Evolutionary conservation across 208 protist genomes (phyloP).

Genomic region (Novymonas esmeraldas): DNA sequence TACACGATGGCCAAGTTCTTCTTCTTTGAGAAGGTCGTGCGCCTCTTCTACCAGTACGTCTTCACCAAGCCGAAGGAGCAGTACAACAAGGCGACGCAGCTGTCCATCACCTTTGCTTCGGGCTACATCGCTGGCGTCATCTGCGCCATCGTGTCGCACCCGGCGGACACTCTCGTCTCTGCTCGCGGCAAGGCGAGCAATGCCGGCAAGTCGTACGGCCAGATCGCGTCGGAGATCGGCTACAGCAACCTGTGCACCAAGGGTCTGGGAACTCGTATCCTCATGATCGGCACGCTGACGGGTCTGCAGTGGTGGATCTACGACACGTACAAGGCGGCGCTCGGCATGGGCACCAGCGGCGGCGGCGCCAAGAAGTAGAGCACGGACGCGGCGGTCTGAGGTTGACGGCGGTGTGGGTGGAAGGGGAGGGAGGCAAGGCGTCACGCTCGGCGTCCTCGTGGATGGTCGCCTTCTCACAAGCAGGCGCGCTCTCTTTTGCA

Average conservation of each 20-base stretch:
- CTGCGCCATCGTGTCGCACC: conserved; percentile 96
- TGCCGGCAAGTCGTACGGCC: conserved; percentile 72
- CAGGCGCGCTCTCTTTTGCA: too few species aligned
- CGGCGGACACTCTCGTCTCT: conserved; percentile 95
- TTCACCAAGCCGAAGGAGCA: conserved; percentile 82
- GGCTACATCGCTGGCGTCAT: conserved; percentile 96
- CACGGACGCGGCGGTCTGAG: neutral
- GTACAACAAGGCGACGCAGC: conserved; percentile 90
- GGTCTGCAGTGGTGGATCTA: conserved; percentile 97
- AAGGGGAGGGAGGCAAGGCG: too few species aligned
- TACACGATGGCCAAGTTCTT: conserved; percentile 97
- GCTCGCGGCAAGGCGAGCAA: conserved; percentile 89
- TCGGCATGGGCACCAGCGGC: conserved; percentile 68
- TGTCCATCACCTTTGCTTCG: conserved; percentile 91
- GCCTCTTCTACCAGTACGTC: conserved; percentile 88
- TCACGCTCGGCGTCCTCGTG: too few species aligned
- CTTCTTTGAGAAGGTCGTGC: conserved; percentile 90
- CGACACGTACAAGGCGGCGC: conserved; percentile 65
- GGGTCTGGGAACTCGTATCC: conserved; percentile 93
- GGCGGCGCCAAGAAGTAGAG: conserved; percentile 35
- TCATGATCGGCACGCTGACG: conserved; percentile 98
- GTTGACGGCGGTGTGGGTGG: neutral
- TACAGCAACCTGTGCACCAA: conserved; percentile 87
- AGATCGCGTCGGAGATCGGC: conserved; percentile 88
- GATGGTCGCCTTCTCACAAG: too few species aligned